Evolutionary conservation across 345 rosid genomes (phyloP).

Genomic region (Salix viminalis): DNA sequence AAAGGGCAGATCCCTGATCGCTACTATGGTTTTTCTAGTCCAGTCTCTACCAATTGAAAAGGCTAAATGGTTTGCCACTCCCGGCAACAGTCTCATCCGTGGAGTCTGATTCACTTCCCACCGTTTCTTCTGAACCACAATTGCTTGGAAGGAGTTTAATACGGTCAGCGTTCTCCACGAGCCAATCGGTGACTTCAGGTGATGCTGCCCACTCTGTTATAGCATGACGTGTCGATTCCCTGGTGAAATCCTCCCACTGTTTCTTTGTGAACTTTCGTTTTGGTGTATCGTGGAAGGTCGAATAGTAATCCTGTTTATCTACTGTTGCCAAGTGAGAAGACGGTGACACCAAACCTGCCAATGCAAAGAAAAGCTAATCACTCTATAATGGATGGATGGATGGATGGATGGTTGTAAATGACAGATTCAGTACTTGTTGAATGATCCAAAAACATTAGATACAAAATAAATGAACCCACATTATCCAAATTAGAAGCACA

Average conservation of each 20-base stretch:
- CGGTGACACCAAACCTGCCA: conserved; percentile 38
- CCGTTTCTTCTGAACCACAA: conserved; percentile 42
- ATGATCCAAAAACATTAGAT: background rate
- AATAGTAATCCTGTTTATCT: conserved; percentile 45
- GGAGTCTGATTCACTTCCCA: conserved; percentile 61
- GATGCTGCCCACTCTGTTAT: conserved; percentile 46
- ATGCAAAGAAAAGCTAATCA: background rate
- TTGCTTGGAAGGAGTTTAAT: conserved; percentile 54
- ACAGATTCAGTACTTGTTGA: background rate
- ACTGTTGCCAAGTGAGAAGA: conserved; percentile 9
- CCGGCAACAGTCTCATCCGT: conserved; percentile 36
- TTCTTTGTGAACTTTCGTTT: conserved; percentile 49
- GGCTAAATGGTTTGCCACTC: conserved; percentile 30
- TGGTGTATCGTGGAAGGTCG: conserved; percentile 61
- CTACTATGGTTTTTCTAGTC: background rate
- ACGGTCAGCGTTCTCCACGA: conserved; percentile 62
- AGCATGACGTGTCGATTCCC: conserved; percentile 39
- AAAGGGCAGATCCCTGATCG: background rate
- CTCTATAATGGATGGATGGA: background rate
- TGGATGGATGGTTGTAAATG: background rate
- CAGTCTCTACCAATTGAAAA: conserved; percentile 33
- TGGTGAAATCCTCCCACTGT: conserved; percentile 76
- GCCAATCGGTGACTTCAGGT: conserved; percentile 72
- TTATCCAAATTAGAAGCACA: background rate
- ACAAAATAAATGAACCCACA: background rate